Conservation (phyloP, 2,329 filamentous ascomycete species). For the Aureobasidium sp. region DNA sequence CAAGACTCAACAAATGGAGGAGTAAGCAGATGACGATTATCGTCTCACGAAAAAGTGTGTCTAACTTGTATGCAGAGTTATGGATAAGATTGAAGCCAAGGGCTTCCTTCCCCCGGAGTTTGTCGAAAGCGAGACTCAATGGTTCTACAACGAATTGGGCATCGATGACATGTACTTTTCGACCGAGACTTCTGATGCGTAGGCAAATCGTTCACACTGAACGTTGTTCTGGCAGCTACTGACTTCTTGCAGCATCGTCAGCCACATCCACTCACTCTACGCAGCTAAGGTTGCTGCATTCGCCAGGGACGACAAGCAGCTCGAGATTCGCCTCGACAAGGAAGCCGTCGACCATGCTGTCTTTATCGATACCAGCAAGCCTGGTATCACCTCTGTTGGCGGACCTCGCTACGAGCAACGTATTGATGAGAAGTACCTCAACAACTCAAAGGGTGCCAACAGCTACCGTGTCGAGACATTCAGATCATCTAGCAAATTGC, state of each 20-base stretch:
- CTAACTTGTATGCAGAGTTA: slow-evolving; percentile 52
- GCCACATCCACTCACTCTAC: slow-evolving; percentile 91
- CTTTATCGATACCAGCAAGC: slow-evolving; percentile 95
- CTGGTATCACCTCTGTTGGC: slow-evolving; percentile 65
- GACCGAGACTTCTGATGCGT: slow-evolving; percentile 72
- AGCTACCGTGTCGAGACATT: slow-evolving; percentile 96
- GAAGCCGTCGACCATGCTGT: slow-evolving; percentile 91
- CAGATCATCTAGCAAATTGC: slow-evolving; percentile 77
- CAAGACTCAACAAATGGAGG: slow-evolving; percentile 83
- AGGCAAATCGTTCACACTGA: slow-evolving; percentile 18
- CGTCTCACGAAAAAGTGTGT: background rate
- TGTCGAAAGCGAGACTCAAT: slow-evolving; percentile 76
- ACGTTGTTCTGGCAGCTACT: slow-evolving; percentile 16
- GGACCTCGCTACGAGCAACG: slow-evolving; percentile 91
- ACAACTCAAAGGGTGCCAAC: slow-evolving; percentile 62
- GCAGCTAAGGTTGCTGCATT: slow-evolving; percentile 94
- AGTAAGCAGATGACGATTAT: slow-evolving; percentile 44
- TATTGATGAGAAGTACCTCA: slow-evolving; percentile 91
- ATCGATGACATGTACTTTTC: slow-evolving; percentile 99
- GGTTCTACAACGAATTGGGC: slow-evolving; percentile 97
- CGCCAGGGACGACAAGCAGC: slow-evolving; percentile 83
- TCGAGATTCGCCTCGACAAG: slow-evolving; percentile 94
- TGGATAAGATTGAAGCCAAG: slow-evolving; percentile 67
- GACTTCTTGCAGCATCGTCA: slow-evolving; percentile 56
- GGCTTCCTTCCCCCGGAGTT: slow-evolving; percentile 82